phyloP scores from a whole-genome alignment of 306 rosid species.

The Calophaca sinica region DNA sequence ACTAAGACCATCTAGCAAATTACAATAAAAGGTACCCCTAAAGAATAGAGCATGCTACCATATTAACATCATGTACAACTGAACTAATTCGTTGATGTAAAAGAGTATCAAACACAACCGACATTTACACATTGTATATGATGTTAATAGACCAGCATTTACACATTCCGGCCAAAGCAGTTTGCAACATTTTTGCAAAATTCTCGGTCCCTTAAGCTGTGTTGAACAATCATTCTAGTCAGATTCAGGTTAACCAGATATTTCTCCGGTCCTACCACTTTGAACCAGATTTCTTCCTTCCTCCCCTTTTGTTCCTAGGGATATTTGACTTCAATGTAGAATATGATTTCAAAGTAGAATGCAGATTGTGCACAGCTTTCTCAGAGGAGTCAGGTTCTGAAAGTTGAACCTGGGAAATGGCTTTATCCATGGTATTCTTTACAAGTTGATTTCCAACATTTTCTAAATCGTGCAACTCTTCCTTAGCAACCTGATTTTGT shows the following conservation, averaged over 20 bases:
- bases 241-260: constrained; percentile 26
- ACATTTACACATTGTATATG: constrained; percentile 42
- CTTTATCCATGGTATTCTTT: constrained; percentile 50
- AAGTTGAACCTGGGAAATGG: constrained; percentile 38
- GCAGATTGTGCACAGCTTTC: constrained; percentile 40
- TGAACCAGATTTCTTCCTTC: constrained; percentile 53
- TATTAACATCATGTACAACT: constrained; percentile 46
- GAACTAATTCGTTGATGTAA: constrained; percentile 10
- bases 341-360: constrained; percentile 42
- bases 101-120: constrained; percentile 24
- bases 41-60: constrained; percentile 26
- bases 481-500: constrained; percentile 50
- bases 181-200: constrained; percentile 26
- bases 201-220: constrained; percentile 21
- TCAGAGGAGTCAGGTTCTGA: constrained; percentile 50
- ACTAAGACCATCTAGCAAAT: constrained; percentile 10
- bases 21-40: not conserved
- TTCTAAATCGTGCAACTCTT: constrained; percentile 54
- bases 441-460: constrained; percentile 46
- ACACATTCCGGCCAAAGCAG: constrained; percentile 37
- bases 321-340: constrained; percentile 48
- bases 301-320: constrained; percentile 56
- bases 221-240: not conserved
- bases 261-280: constrained; percentile 36
- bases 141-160: constrained; percentile 32